phyloP scores from a whole-genome alignment of 257 asterid species.

The Petunia axillaris region DNA sequence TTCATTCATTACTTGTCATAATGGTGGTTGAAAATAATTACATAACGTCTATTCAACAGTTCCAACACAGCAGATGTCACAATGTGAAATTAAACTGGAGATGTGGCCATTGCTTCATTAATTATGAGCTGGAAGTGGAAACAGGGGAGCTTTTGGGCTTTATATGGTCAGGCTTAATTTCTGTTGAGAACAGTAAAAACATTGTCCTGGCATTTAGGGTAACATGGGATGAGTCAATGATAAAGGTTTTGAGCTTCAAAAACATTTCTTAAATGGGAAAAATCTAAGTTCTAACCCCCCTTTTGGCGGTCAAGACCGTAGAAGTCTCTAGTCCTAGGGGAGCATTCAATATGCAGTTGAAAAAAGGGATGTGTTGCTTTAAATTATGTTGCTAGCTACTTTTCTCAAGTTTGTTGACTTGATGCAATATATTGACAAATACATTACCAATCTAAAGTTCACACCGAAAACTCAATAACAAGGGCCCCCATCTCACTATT shows the following conservation, averaged over 20 bases:
- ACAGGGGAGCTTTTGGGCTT: background rate
- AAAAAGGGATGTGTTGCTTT: background rate
- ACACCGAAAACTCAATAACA: no score
- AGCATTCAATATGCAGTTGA: background rate
- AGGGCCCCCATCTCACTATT: no score
- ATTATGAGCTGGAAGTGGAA: background rate
- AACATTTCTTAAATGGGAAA: background rate
- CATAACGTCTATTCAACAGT: background rate
- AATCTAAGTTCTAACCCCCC: background rate
- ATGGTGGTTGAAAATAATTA: background rate
- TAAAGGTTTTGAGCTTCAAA: background rate
- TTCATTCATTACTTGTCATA: background rate
- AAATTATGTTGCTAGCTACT: background rate
- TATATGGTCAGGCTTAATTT: conserved; percentile 3
- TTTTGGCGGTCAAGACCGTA: background rate
- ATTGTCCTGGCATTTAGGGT: background rate
- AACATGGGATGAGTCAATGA: background rate
- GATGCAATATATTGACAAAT: background rate
- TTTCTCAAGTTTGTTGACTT: background rate
- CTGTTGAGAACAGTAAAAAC: background rate
- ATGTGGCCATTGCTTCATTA: background rate
- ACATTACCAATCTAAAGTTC: background rate
- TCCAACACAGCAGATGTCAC: background rate
- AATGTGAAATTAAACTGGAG: background rate
- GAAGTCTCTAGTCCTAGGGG: background rate